Evolutionary conservation across 2,329 filamentous ascomycete genomes (phyloP), one percentile per base, ranked within the genome.

Genomic region (Chaetomiaceae sp.): DNA sequence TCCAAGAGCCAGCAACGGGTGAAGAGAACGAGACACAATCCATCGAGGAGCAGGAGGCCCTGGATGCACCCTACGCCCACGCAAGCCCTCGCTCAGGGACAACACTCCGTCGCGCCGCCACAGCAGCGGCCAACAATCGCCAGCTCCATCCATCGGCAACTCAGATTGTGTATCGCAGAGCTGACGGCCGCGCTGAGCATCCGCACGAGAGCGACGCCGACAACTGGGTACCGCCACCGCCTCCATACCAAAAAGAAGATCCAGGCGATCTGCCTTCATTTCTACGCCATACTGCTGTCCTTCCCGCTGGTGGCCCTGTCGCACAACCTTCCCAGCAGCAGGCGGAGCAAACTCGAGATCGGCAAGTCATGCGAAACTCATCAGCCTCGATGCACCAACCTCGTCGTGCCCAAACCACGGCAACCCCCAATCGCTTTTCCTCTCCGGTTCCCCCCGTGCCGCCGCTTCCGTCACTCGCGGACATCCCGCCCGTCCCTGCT

Each of bases 181-280:
- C 85, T 13, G 84, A 88, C 66, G 83, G 84, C 6, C 76, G 83
- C 37, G 74, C 79, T 37, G 85, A 91, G 61, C 77, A 89, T 59
- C 88, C 88, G 4, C 87, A 93, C 65, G 88, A 93, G 67, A 92
- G 87, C 56, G 88, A 93, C 64, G 87, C 88, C 4, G 89, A 93
- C 61, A 89, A 91, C 60, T 95, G 89, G 89, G 86, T 90, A 4
- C 87, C 88, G 5, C 89, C 89, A 5, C 89, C 89, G 8, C 89
- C 89, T 3, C 87, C 87, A 1, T 95, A 95, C 60, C 81, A 83
- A 35, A 79, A 81, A 48, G 82, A 86, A 0, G 78, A 81, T 42
- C 78, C 79, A 0, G 73, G 72, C 9, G 78, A 81, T 58, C 56
- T 79, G 49, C 79, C 79, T 1, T 74, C 70, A 2, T 83, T 82